Base-by-base conservation (phyloP, 73 alveolate species). In the Symbiodinium natans region DNA sequence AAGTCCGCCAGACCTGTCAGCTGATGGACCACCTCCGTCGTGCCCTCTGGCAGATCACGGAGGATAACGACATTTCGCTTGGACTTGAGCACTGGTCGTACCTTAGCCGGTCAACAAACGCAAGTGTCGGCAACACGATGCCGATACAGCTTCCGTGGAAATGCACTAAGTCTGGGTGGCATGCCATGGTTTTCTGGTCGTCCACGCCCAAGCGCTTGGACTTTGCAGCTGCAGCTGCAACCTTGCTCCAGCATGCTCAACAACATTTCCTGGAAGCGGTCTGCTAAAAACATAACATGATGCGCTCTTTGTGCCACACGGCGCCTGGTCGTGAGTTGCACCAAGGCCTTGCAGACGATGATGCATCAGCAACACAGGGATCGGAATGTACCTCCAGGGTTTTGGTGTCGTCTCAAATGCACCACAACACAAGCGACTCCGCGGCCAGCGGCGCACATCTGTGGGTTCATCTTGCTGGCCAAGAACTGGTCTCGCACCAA, bases 181-280 rank as follows among this genome's bases (percentile, higher is more conserved):
- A 41, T 34, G 39, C 95, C 95, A 88, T 63, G 33, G 90, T 73
- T 31, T 33, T 74, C 54, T 41, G 59, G 38, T 92, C 89, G 41
- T 92, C 98, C 38, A 71, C 90, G 15, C 89, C 82, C 54, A 74
- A 19, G 31, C 90, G 77, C 31, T 41, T 75, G 39, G 92, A 73
- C 84, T 92, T 74, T 27, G 77, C 98, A n/a, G 98, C 97, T 40
- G 97, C 97, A 11, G 97, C 97, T 25, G 75, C 97, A 36, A 88
- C 93, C 93, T 86, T 3, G 39, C 74, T 13, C 46, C 2, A 54
- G 85, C 27, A 21, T 8, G 48, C 87, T 27, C n/a, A 46, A 9
- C 3, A 77, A 6, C 9, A 17, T 71, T 71, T 31, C 38, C 19
- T 1, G 40, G 36, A 38, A 15, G n/a, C 83, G 17, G 8, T 41